Base-by-base conservation (phyloP, 23 red algal species). In the Gracilaria gracilis region DNA sequence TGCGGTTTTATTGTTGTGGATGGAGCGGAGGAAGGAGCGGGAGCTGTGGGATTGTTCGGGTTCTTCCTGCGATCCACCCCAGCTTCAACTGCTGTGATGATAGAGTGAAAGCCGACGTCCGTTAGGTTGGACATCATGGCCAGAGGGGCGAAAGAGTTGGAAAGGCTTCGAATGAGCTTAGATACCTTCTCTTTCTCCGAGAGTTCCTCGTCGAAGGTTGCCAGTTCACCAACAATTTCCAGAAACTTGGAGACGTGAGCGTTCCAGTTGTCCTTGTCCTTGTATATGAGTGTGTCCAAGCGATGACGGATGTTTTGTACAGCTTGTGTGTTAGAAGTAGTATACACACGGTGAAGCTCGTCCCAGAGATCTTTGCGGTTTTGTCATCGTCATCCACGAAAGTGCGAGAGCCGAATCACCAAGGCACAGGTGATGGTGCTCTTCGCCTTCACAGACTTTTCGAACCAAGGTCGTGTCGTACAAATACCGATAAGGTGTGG, bases 321-420 rank as follows among this genome's bases (percentile, higher is more conserved):
- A 0, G 57, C 24, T 54, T 88, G 67, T 31, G 44, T 23, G 37
- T 75, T 88, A 9, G 70, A 75, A 4, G 19, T 75, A 31, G 69
- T 75, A 4, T 76, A 88, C 12, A 79, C 44, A 7, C 0, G 23
- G 9, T 77, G 44, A 12, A 88, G 51, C 67, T 77, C 36, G 9
- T 75, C 46, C 48, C 84, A 64, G 23, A 79, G 84, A 19, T 88
- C 84, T 46, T 33, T 54, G 67, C 69, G 7, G 84, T 75, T 48
- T 78, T 77, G 0, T 62, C 47, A 61, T 88, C 66, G 34, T 88
- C 69, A 36, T 88, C 84, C 23, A 21, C 35, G 38, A 88, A 36
- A 48, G 69, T 46, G 84, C 59, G 1, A 44, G 67, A 48, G 50
- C 54, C 23, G 54, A 58, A 4, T 19, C 54, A 58, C 54, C 54